A percentile compares a stretch with the other conserved stretches of the same genome.
Evolutionary conservation across 768 basidiomycete genomes (phyloP).

Genomic region (Asterophora lycoperdoides): DNA sequence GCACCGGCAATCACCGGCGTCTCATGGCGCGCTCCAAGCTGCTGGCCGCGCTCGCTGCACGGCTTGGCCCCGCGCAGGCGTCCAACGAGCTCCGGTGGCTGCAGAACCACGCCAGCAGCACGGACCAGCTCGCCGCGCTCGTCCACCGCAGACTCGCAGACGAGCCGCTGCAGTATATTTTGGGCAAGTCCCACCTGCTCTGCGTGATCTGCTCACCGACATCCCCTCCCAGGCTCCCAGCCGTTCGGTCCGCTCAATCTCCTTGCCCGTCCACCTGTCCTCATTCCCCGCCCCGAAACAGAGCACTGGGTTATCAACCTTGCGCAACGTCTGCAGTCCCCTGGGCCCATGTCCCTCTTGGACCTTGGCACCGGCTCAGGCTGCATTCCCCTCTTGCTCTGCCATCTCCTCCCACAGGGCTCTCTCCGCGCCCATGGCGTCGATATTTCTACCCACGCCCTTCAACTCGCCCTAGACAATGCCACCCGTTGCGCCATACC

Average conservation of each 20-base stretch:
- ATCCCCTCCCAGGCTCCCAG: conserved; percentile 57
- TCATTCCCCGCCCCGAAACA: conserved; percentile 95
- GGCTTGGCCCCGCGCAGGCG: conserved; percentile 34
- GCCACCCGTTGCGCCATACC: conserved; percentile 39
- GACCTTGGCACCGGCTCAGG: conserved; percentile 95
- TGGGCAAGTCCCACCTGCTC: conserved; percentile 53
- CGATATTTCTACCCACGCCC: conserved; percentile 63
- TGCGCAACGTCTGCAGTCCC: conserved; percentile 40
- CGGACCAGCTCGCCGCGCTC: too few relatives aligned
- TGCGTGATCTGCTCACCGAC: conserved; percentile 11
- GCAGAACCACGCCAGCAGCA: conserved; percentile 23
- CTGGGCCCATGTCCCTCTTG: conserved; percentile 45
- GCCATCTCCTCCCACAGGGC: conserved; percentile 56
- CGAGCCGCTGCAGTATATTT: conserved; percentile 88
- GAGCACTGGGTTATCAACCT: conserved; percentile 75
- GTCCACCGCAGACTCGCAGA: conserved; percentile 57
- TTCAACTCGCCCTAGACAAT: conserved; percentile 47
- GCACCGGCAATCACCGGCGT: conserved; percentile 17
- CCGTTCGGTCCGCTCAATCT: conserved; percentile 86
- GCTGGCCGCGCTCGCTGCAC: conserved; percentile 29
- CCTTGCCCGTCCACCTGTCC: conserved; percentile 67
- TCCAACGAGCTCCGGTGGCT: conserved; percentile 42
- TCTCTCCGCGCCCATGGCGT: conserved; percentile 55
- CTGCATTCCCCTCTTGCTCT: conserved; percentile 85
- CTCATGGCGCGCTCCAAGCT: conserved; percentile 11